Conservation (phyloP, 257 asterid species). For the Perilla frutescens region DNA sequence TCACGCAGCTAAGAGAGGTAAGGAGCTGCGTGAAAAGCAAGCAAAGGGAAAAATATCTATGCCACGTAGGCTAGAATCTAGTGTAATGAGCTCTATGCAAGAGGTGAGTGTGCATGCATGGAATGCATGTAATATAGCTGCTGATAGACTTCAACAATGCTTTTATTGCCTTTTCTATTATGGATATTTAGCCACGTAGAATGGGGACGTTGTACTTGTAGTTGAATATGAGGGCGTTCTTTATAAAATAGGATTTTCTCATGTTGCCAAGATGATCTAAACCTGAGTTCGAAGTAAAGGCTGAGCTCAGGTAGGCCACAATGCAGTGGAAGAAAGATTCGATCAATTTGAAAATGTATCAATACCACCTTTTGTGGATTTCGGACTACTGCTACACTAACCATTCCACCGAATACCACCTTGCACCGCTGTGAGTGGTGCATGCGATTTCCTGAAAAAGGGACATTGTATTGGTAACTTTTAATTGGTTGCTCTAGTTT, state of each 20-base stretch:
- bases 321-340: not conserved
- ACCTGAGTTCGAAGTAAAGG: not conserved
- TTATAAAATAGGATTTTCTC: not conserved
- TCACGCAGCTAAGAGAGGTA: too few species aligned
- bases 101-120: too few species aligned
- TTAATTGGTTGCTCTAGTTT: constrained; percentile 13
- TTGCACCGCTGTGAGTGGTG: not conserved
- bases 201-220: not conserved
- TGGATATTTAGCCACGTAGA: not conserved
- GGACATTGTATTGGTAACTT: not conserved
- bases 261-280: constrained; percentile 1
- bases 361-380: not conserved
- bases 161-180: constrained; percentile 4
- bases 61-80: too few species aligned
- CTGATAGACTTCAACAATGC: too few species aligned
- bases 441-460: not conserved
- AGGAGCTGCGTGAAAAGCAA: too few species aligned
- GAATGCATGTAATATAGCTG: too few species aligned
- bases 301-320: constrained; percentile 12
- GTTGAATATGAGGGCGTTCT: not conserved
- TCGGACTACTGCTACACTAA: too few species aligned
- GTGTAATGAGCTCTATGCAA: too few species aligned
- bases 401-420: not conserved
- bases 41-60: too few species aligned
- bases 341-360: not conserved